Base-by-base conservation (phyloP, 768 basidiomycete genomes). In the Polyporus arcularius region DNA sequence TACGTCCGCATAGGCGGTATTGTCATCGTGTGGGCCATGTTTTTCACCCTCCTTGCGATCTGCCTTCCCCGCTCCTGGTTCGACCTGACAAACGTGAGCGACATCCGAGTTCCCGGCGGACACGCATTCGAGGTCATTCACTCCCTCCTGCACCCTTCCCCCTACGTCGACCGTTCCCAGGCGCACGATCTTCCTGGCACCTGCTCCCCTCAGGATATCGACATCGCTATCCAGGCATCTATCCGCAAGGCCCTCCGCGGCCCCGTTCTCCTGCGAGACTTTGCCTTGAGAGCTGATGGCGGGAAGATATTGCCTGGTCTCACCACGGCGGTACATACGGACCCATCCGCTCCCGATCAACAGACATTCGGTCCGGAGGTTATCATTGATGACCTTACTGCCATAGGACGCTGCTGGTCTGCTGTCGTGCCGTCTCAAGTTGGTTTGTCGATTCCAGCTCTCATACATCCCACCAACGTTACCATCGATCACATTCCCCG, bases 401-500 rank as follows among this genome's bases (percentile, higher is more conserved):
- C 40, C 14, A 54, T 54, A 21, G 53, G 53, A 43, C 53, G 41
- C 11, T 54, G 53, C 53, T 54, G 53, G 53, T 9, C 40, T 5
- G 43, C 40, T 4, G 16, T 15, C 2, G 40, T 30, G 12, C 26
- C 53, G 1, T 26, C n/a, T 10, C 57, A 58, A 21, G n/a, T 58
- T 2, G 57, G 48, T 14, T 41, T 58, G 15, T 40, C 28, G 9
- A 41, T 30, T 18, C 30, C 57, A 1, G 28, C 15, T 4, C n/a
- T 58, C 16, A 58, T 58, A 1, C 30, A 51, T 40, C 57, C 57
- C 35, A 46, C 43, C 1, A 41, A 55, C 43, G 32, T 55, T 43
- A 46, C 39, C 15, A 55, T 55, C 43, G 54, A 55, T n/a, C 54
- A 55, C 32, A 55, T 55, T 18, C 54, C 54, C 18, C 15, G 31